Conservation (phyloP, 1,139 yeast species). For the Suhomyces ambrosiae region DNA sequence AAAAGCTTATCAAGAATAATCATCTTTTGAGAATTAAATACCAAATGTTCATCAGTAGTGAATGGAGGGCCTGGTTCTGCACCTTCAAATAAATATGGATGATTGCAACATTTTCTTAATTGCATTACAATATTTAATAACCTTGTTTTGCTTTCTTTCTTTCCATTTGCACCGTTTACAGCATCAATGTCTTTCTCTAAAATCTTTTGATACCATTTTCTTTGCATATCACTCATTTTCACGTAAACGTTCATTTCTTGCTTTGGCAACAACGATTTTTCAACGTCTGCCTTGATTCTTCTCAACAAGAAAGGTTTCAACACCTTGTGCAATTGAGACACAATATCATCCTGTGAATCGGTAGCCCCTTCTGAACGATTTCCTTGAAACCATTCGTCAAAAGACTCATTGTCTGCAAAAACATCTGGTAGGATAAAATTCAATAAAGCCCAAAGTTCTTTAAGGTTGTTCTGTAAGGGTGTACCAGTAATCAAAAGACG, state of each 20-base stretch:
- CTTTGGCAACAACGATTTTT: conserved; percentile 73
- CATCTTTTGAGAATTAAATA: conserved; percentile 72
- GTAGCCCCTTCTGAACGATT: conserved; percentile 32
- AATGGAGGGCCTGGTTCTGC: conserved; percentile 89
- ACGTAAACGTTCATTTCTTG: conserved; percentile 72
- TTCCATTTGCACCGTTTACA: conserved; percentile 77
- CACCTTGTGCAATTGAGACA: conserved; percentile 87
- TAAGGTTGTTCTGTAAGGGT: conserved; percentile 75
- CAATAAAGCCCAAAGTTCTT: conserved; percentile 78
- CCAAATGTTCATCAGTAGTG: conserved; percentile 80
- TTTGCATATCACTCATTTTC: conserved; percentile 77
- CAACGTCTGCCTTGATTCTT: conserved; percentile 78
- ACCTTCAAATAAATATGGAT: conserved; percentile 80
- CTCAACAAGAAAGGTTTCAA: conserved; percentile 74
- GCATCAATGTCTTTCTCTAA: conserved; percentile 83
- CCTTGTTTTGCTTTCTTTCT: conserved; percentile 73
- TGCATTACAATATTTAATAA: conserved; percentile 81
- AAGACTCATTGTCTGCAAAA: conserved; percentile 71
- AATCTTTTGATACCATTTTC: conserved; percentile 72
- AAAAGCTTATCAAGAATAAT: conserved; percentile 68
- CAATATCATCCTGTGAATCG: conserved; percentile 54
- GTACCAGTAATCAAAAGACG: conserved; percentile 78
- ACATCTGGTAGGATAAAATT: conserved; percentile 78
- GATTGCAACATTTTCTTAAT: conserved; percentile 79
- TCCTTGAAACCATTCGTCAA: conserved; percentile 69